phyloP scores from a whole-genome alignment of 805 yeast species.

The Cyberlindnera nakhonratchasimensis region DNA sequence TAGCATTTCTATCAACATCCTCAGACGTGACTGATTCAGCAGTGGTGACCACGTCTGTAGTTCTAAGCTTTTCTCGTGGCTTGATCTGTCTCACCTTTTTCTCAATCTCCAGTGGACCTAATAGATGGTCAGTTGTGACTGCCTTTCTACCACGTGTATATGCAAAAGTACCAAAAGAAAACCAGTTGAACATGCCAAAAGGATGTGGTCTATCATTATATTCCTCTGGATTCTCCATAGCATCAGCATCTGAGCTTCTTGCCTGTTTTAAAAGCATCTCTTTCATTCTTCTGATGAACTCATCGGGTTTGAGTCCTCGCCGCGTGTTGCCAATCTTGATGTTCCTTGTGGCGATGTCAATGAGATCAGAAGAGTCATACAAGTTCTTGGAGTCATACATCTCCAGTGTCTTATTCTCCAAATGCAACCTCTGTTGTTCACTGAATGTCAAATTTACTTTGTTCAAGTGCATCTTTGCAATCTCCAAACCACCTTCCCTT shows the following conservation, averaged over 20 bases:
- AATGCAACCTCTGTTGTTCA: conserved; percentile 35
- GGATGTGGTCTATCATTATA: conserved; percentile 27
- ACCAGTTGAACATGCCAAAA: conserved; percentile 56
- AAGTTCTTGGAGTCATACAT: conserved; percentile 68
- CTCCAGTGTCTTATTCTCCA: conserved; percentile 37
- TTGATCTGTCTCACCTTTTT: conserved; percentile 38
- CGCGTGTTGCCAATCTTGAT: conserved; percentile 55
- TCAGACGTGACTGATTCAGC: conserved; percentile 53
- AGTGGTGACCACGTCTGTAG: conserved; percentile 39
- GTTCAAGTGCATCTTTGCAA: conserved; percentile 43
- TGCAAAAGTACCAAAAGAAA: conserved; percentile 51
- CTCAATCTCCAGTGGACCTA: conserved; percentile 69
- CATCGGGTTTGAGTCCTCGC: conserved; percentile 45
- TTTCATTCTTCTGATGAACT: conserved; percentile 40
- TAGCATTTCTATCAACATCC: conserved; percentile 48
- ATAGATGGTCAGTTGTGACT: conserved; percentile 53
- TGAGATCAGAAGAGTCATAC: conserved; percentile 54
- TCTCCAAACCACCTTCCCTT: conserved; percentile 52
- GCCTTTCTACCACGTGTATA: conserved; percentile 45
- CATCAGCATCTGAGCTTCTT: conserved; percentile 22
- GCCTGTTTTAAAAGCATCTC: conserved; percentile 36
- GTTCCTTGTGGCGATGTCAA: conserved; percentile 61
- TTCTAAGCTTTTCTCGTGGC: conserved; percentile 42
- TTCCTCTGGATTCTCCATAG: conserved; percentile 23
- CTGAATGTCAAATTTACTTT: conserved; percentile 47